phyloP scores from a whole-genome alignment of 2,329 filamentous ascomycete genomes.

The Hypoxylon sp. region DNA sequence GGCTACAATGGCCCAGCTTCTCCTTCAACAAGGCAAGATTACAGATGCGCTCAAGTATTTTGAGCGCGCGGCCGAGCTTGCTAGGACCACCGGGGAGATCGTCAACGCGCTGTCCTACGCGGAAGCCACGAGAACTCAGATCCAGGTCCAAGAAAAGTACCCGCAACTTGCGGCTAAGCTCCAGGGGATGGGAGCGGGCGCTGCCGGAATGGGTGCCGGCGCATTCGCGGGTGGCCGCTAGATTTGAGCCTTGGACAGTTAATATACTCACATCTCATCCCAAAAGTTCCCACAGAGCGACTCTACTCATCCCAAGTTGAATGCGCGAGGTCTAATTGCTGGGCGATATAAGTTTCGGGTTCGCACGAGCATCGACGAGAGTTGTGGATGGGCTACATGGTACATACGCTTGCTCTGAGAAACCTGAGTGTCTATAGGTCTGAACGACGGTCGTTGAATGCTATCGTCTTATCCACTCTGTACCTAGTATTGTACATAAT shows the following conservation, averaged over 20 bases:
- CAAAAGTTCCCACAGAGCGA: slow-evolving; percentile 21
- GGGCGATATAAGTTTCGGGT: slow-evolving; percentile 24
- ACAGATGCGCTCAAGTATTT: slow-evolving; percentile 96
- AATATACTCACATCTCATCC: slow-evolving; percentile 8
- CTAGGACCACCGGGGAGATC: slow-evolving; percentile 93
- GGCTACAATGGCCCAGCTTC: slow-evolving; percentile 96
- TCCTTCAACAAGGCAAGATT: slow-evolving; percentile 97
- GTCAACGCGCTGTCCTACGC: slow-evolving; percentile 97
- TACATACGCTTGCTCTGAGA: slow-evolving; percentile 16
- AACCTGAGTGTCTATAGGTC: slow-evolving; percentile 14
- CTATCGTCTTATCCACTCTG: slow-evolving; percentile 32
- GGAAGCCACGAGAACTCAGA: slow-evolving; percentile 94
- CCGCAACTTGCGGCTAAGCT: slow-evolving; percentile 82
- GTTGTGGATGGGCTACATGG: slow-evolving; percentile 22
- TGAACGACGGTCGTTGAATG: slow-evolving; percentile 29
- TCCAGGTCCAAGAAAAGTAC: slow-evolving; percentile 91
- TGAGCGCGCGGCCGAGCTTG: slow-evolving; percentile 93
- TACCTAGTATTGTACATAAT: slow-evolving; percentile 45
- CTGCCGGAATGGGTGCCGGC: slow-evolving; percentile 43
- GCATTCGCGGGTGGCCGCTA: slow-evolving; percentile 47
- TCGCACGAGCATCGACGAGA: slow-evolving; percentile 22
- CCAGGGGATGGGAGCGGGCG: slow-evolving; percentile 62
- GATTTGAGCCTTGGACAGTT: slow-evolving; percentile 17
- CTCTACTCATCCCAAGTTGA: slow-evolving; percentile 32
- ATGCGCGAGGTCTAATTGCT: slow-evolving; percentile 20